phyloP scores from a whole-genome alignment of 805 yeast species.

The Barnettozyma wickerhamii region DNA sequence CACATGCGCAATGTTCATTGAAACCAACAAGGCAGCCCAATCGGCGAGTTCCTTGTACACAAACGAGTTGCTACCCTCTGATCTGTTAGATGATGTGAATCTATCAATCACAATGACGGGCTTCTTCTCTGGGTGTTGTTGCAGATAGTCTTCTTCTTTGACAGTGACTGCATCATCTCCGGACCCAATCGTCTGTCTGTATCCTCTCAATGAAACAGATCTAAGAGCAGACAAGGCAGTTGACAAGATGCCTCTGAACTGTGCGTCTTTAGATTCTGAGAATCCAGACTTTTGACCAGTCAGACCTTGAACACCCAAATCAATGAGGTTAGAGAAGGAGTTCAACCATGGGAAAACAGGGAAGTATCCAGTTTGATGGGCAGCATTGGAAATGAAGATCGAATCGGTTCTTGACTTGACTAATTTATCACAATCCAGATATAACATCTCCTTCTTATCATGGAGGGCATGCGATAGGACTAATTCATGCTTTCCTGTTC shows the following conservation, averaged over 20 bases:
- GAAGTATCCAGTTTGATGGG: constrained; percentile 80
- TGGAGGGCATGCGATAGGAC: constrained; percentile 64
- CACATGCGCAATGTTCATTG: constrained; percentile 83
- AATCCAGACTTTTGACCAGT: constrained; percentile 94
- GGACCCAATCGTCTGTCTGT: constrained; percentile 29
- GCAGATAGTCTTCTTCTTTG: constrained; percentile 78
- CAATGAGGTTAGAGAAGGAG: constrained; percentile 70
- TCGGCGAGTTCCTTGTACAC: constrained; percentile 74
- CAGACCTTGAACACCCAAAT: constrained; percentile 81
- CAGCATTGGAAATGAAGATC: constrained; percentile 59
- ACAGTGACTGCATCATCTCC: constrained; percentile 32
- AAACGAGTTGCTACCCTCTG: constrained; percentile 53
- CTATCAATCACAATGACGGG: constrained; percentile 85
- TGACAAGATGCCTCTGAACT: constrained; percentile 73
- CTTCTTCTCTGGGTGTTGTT: constrained; percentile 77
- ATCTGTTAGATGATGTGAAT: constrained; percentile 50
- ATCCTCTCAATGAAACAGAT: constrained; percentile 49
- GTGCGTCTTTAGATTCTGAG: constrained; percentile 77
- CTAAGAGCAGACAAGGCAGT: constrained; percentile 72
- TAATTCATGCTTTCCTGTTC: constrained; percentile 86
- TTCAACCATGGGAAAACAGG: constrained; percentile 95
- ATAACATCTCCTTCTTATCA: constrained; percentile 56
- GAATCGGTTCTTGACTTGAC: constrained; percentile 72
- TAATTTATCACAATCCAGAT: constrained; percentile 75
- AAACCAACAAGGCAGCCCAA: constrained; percentile 80